A percentile compares a stretch with the other conserved stretches of the same genome.
Evolutionary conservation across 768 basidiomycete genomes (phyloP).

Genomic region (Collybiopsis luxurians): DNA sequence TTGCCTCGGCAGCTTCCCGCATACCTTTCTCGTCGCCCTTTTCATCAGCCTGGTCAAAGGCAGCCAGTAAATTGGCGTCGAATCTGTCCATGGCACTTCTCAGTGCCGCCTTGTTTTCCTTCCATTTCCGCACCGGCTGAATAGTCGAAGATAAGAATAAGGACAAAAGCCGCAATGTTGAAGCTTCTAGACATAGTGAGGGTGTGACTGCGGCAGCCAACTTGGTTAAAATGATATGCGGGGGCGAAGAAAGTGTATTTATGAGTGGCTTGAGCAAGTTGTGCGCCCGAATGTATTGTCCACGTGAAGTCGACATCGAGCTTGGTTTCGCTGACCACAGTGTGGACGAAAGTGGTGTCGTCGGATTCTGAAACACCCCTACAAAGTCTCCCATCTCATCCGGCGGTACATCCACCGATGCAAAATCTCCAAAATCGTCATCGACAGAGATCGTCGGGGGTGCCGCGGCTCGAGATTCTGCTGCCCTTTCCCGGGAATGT

Average conservation of each 20-base stretch:
- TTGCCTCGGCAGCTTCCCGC: conserved; percentile 77
- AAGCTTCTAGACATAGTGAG: conserved; percentile 56
- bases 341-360: conserved; percentile 16
- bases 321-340: conserved; percentile 4
- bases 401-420: conserved; percentile 39
- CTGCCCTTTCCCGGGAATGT: conserved; percentile 35
- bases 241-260: conserved; percentile 53
- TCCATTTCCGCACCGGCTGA: conserved; percentile 71
- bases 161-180: conserved; percentile 67
- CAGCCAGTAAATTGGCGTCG: conserved; percentile 79
- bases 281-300: conserved; percentile 67
- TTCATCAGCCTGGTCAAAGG: conserved; percentile 86
- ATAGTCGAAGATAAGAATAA: conserved; percentile 69
- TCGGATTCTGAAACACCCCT: conserved; percentile 19
- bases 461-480: conserved; percentile 36
- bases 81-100: conserved; percentile 84
- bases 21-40: conserved; percentile 71
- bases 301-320: conserved; percentile 39
- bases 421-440: conserved; percentile 91
- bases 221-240: conserved; percentile 65
- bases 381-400: conserved; percentile 51
- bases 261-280: conserved; percentile 59
- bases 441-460: conserved; percentile 68
- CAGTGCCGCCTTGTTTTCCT: conserved; percentile 58
- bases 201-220: conserved; percentile 43